These are phyloP conservation scores for Linderniella brevidens DNA, from an alignment of 257 asterid genomes.

Conservation along the genomic window DNA sequence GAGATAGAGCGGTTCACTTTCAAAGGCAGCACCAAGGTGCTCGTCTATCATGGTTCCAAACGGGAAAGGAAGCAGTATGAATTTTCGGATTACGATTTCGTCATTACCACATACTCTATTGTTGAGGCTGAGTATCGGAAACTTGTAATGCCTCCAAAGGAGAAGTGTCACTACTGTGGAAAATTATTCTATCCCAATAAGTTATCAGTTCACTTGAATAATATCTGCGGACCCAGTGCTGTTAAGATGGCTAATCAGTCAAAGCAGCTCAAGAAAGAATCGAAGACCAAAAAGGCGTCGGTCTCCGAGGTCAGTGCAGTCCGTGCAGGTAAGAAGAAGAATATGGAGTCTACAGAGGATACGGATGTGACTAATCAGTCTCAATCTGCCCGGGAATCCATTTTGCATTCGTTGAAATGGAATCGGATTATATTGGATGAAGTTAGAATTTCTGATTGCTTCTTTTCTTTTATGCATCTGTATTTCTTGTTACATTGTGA, in stretches of 20 bases:
- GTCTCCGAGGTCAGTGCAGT: conserved; percentile 16
- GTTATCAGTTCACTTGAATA: conserved; percentile 51
- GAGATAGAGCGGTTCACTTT: conserved; percentile 77
- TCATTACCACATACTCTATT: conserved; percentile 75
- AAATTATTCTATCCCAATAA: conserved; percentile 33
- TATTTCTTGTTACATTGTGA: background rate
- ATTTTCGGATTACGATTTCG: conserved; percentile 69
- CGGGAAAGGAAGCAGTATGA: conserved; percentile 37
- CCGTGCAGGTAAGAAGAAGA: conserved; percentile 16
- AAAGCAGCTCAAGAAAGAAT: conserved; percentile 59
- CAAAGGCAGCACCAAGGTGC: conserved; percentile 64
- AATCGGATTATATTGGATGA: conserved; percentile 82
- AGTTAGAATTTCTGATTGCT: conserved; percentile 17
- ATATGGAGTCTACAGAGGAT: conserved; percentile 16
- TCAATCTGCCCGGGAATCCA: conserved; percentile 27
- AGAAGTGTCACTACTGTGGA: conserved; percentile 66
- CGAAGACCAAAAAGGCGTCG: conserved; percentile 17
- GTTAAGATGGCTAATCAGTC: conserved; percentile 58
- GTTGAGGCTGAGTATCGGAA: conserved; percentile 80
- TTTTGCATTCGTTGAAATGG: conserved; percentile 73
- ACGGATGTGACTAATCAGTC: background rate
- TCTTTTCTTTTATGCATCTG: no score
- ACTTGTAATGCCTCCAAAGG: conserved; percentile 74
- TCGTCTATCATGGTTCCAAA: conserved; percentile 79
- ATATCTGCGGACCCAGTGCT: conserved; percentile 76